Base-by-base conservation (phyloP, 2,329 filamentous ascomycete genomes). In the Fusarium abutilonis region DNA sequence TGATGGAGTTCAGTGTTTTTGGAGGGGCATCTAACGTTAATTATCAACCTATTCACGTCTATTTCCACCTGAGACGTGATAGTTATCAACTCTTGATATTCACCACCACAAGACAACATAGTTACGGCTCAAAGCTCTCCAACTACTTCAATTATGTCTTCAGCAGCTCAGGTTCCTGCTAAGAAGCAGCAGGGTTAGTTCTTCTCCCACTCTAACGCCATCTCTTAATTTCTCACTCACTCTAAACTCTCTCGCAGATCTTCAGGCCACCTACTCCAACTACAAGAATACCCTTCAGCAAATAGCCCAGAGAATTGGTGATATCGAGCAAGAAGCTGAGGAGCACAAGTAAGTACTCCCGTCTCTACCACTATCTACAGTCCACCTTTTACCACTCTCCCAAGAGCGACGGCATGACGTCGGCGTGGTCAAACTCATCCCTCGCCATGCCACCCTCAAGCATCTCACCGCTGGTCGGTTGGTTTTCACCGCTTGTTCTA, bases 241-340 rank as follows among this genome's bases (percentile, higher is more conserved):
- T 40, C 23, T 43, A 36, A 49, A 46, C 42, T 32, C 42, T 19
- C 29, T 29, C 35, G 23, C 70, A 95, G 91, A 95, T 74, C 86
- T 95, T 67, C 91, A 95, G 78, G 79, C 83, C 45, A 90, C 91
- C 70, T 95, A 95, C 76, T 86, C 86, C 67, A 92, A 88, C 77
- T 94, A 87, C 78, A 90, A 90, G 75, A 88, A 85, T 69, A 88
- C 83, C 4, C 85, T 99, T 56, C 94, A 98, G 78, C 91, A 95
- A 73, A 88, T 99, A 71, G 95, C 95, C 28, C 89, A 93, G 73
- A 98, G 97, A 77, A 97, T 99, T 69, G 95, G 95, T 36, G 93
- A 98, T 74, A 93, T 99, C 53, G 95, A 99, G 80, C 92, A 97
- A 76, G 95, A 98, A 76, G 89, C 91, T 17, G 95, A 99, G 77